Evolutionary conservation across 2,329 filamentous ascomycete species (phyloP), one percentile per base, ranked within the genome.

Genomic region (Didymella lethalis): DNA sequence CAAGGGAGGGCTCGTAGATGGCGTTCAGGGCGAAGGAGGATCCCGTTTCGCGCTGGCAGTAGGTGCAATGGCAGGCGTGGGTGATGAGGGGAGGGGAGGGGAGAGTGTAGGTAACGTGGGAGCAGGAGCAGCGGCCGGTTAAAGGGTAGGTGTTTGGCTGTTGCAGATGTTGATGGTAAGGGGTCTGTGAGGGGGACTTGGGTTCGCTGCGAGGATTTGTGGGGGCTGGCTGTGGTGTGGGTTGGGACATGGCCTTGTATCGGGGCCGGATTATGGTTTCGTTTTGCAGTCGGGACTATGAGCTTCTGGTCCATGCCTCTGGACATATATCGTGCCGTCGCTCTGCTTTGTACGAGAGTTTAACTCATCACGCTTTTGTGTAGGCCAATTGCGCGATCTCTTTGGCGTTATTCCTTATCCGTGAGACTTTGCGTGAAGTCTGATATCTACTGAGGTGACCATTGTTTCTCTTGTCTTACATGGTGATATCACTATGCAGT

Each of bases 11-110:
- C 32, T 36, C 32, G 16, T 36, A 36, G 32, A 36, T 36, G 14
- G 32, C 32, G 32, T 36, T 81, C 59, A 81, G 41, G 45, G 51
- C 67, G 56, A 74, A 75, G 50, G 70, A 74, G 16, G 32, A n/a
- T 18, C 81, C 80, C 8, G 76, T 76, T 64, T 81, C 78, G 53
- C 75, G 79, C 64, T 83, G 79, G 70, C 81, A 83, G 54, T 69
- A 63, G 38, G 77, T 79, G 72, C 81, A 83, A 68, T 81, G 78
- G 69, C 81, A 83, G 73, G 76, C 78, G 65, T 83, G 57, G 18
- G 51, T 48, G 40, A 61, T 53, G 31, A 82, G 68, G 38, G 72
- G 70, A 36, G 0, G 61, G 26, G 51, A 57, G 28, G 59, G 47
- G 34, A 75, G 56, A 18, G 51, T 62, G 16, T 72, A 72, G 26